These are phyloP conservation scores for Sugiyamaella xylanicola DNA, from an alignment of 1,139 yeast genomes.

Conservation along the genomic window DNA sequence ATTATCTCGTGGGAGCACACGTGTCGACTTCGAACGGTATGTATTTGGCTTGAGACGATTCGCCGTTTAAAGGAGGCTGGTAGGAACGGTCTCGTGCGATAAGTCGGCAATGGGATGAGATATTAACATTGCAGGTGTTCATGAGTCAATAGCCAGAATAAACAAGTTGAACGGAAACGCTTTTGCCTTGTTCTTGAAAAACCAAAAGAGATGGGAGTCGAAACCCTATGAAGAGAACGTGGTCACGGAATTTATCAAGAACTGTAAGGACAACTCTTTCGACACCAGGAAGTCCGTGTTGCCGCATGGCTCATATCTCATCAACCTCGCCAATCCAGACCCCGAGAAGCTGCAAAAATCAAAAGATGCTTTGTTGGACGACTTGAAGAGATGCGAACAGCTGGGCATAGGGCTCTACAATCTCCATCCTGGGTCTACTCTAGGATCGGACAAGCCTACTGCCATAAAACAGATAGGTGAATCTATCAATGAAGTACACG, in stretches of 20 bases:
- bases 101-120: no score
- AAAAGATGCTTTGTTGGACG: slow-evolving; percentile 80
- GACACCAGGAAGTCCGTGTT: slow-evolving; percentile 75
- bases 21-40: slow-evolving; percentile 43
- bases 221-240: slow-evolving; percentile 74
- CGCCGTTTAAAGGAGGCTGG: no score
- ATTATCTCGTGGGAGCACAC: slow-evolving; percentile 42
- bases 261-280: slow-evolving; percentile 65
- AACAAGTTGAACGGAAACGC: slow-evolving; percentile 52
- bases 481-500: slow-evolving; percentile 76
- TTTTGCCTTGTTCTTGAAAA: slow-evolving; percentile 87
- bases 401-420: slow-evolving; percentile 84
- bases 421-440: slow-evolving; percentile 91
- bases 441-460: slow-evolving; percentile 61
- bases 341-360: slow-evolving; percentile 75
- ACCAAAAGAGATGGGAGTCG: slow-evolving; percentile 89
- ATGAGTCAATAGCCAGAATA: slow-evolving; percentile 57
- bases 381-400: slow-evolving; percentile 80
- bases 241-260: slow-evolving; percentile 59
- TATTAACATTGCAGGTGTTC: slow-evolving; percentile 47
- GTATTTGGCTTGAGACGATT: no score
- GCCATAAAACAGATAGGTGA: slow-evolving; percentile 71
- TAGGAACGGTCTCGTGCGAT: no score
- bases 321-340: slow-evolving; percentile 91
- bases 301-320: slow-evolving; percentile 94